Base-by-base conservation (phyloP, 352 stramenopile genomes). In the Phytophthora lateralis region DNA sequence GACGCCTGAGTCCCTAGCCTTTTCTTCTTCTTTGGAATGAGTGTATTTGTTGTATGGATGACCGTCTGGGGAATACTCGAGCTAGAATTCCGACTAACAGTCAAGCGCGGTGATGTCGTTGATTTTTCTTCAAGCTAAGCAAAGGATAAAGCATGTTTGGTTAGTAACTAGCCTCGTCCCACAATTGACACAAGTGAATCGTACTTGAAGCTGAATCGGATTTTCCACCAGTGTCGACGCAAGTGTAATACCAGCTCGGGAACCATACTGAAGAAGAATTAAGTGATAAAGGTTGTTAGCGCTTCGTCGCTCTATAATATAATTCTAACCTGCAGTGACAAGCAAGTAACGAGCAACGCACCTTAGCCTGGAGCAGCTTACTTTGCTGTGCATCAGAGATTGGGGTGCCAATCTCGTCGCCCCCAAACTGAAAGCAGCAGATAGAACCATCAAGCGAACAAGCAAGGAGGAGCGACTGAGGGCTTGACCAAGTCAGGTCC, bases 391-490 rank as follows among this genome's bases (percentile, higher is more conserved):
- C 52, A 49, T 89, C 81, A 0, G 87, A 88, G 18, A 95, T 87
- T 3, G 87, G 82, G 10, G 45, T 64, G 4, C 87, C 87, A 32
- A 94, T 81, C 60, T 95, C 87, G 5, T 79, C 69, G 0, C 49
- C 51, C 35, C 72, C 71, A 38, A 95, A 88, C 39, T 93, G 75
- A 61, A 96, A 94, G 56, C 83, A 92, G 55, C 88, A 96, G 29
- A 96, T 76, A n/a, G 80, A 75, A 4, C 88, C 88, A 50, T 96
- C 88, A 18, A 96, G 76, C 6, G 85, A 94, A 14, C 76, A 87
- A 14, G 78, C 82, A 0, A 96, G 63, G 41, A 96, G 73, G 3
- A 89, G 72, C 10, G 79, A 90, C 32, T 73, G 55, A 6, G 73
- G 57, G 8, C 64, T 80, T 1, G 78, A 82, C 88, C 88, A 96